Evolutionary conservation across 768 basidiomycete species (phyloP), one percentile per base, ranked within the genome.

Genomic region (Rhodotorula paludigena): DNA sequence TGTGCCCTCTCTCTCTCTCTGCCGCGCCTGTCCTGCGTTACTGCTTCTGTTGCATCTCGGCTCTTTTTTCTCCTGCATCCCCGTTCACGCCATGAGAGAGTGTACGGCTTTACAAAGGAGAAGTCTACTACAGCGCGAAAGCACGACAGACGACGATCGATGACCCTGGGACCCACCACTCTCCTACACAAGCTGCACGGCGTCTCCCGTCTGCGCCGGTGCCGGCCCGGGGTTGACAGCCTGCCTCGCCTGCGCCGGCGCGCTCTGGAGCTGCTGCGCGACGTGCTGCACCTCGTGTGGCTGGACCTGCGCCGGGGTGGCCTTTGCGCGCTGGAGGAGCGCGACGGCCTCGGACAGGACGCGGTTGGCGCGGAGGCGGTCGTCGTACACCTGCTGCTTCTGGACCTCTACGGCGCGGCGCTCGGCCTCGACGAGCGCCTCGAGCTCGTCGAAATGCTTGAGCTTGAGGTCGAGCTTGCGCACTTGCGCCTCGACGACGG

Each of bases 391-490:
- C 45, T 85, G 83, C 79, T 90, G 82, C 61, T 89, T 84, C 30
- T 88, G 86, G 54, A 86, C 85, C 81, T 99, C 96, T 51, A 99
- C 79, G 42, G 85, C 82, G 68, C 88, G 84, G 63, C 92, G 84
- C 79, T 99, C 96, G 59, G 90, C 87, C 77, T 98, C 96, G 58
- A 99, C 81, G 15, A 92, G 80, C 55, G 89, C 88, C 77, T 99
- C 96, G 64, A 99, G 81, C 78, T 90, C 87, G 77, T 97, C 96
- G 75, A 98, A 97, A 77, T 93, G 90, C 3, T 84, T 80, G 86
- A 92, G 89, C 82, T 99, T 98, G 60, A 94, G 81, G 76, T 97
- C 93, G 44, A 98, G 85, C 79, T 98, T 98, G 39, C 76, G 78
- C 35, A 80, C 55, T 83, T 90, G 74, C 84, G 82, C 66, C 83